Percentiles rank a stretch among this genome's conserved stretches.
phyloP scores from a whole-genome alignment of 768 basidiomycete species.

The Suillus subluteus region DNA sequence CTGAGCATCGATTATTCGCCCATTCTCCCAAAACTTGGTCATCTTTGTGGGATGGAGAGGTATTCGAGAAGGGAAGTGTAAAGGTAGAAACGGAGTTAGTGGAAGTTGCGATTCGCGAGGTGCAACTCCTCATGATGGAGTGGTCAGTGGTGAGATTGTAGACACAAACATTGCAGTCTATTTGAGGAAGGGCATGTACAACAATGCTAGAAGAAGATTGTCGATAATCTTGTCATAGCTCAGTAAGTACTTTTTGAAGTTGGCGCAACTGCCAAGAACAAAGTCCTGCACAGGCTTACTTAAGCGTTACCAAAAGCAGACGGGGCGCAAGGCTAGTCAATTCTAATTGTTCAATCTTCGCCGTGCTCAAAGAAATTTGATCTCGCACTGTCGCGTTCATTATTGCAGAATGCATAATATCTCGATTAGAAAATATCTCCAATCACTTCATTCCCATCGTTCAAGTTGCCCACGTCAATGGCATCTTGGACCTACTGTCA shows the following conservation, averaged over 20 bases:
- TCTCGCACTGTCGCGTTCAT: too few relatives aligned
- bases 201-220: background rate
- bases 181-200: background rate
- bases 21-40: conserved; percentile 22
- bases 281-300: too few relatives aligned
- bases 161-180: background rate
- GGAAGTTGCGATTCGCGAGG: background rate
- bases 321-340: too few relatives aligned
- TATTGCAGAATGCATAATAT: too few relatives aligned
- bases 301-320: too few relatives aligned
- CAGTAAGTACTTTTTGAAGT: background rate
- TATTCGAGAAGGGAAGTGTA: conserved; percentile 38
- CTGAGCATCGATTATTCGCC: conserved; percentile 9
- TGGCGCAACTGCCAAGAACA: background rate
- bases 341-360: too few relatives aligned
- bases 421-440: too few relatives aligned
- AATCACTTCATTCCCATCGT: too few relatives aligned
- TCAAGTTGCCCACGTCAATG: too few relatives aligned
- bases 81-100: conserved; percentile 30
- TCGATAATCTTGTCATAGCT: background rate
- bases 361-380: too few relatives aligned
- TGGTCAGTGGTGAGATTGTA: conserved; percentile 5
- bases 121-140: background rate
- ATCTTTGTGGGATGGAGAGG: conserved; percentile 22
- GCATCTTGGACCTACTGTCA: too few relatives aligned